Evolutionary conservation across 768 basidiomycete species (phyloP).

Genomic region (Xerocomus potaroensis): DNA sequence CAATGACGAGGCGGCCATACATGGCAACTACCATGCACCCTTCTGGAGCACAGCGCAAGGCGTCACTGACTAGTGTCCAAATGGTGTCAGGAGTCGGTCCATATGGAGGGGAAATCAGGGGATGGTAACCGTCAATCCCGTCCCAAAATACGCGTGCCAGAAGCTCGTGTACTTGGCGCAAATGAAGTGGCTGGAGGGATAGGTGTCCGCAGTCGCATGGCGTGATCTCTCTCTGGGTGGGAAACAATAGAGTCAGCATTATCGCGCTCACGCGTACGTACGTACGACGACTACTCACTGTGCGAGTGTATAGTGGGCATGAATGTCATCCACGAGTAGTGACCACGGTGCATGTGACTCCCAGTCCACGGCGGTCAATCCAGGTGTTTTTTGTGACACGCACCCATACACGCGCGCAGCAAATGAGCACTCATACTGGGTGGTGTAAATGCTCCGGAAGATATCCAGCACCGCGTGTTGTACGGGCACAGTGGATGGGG

Average conservation of each 20-base stretch:
- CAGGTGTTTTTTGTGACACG: constrained; percentile 18
- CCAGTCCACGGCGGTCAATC: constrained; percentile 65
- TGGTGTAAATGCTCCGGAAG: constrained; percentile 53
- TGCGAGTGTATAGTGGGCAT: constrained; percentile 55
- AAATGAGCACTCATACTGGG: constrained; percentile 64
- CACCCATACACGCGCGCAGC: constrained; percentile 56
- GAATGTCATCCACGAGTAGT: constrained; percentile 67
- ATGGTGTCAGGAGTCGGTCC: constrained; percentile 1
- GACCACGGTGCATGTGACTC: constrained; percentile 70
- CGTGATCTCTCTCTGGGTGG: constrained; percentile 51
- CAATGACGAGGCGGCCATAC: constrained; percentile 68
- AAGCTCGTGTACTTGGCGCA: constrained; percentile 69
- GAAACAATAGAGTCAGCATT: constrained; percentile 3
- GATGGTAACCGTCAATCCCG: constrained; percentile 65
- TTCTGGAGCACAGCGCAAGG: constrained; percentile 64
- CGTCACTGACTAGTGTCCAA: constrained; percentile 54
- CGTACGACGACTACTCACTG: constrained; percentile 43
- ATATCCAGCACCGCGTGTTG: constrained; percentile 43
- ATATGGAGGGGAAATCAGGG: background rate
- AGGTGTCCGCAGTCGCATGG: constrained; percentile 44
- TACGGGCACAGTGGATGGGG: constrained; percentile 19
- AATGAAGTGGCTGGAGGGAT: constrained; percentile 53
- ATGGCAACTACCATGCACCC: constrained; percentile 71
- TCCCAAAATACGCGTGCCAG: constrained; percentile 69
- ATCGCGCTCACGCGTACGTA: background rate